Evolutionary conservation across 2,329 filamentous ascomycete genomes (phyloP).

Genomic region (Cordyceps farinosa): DNA sequence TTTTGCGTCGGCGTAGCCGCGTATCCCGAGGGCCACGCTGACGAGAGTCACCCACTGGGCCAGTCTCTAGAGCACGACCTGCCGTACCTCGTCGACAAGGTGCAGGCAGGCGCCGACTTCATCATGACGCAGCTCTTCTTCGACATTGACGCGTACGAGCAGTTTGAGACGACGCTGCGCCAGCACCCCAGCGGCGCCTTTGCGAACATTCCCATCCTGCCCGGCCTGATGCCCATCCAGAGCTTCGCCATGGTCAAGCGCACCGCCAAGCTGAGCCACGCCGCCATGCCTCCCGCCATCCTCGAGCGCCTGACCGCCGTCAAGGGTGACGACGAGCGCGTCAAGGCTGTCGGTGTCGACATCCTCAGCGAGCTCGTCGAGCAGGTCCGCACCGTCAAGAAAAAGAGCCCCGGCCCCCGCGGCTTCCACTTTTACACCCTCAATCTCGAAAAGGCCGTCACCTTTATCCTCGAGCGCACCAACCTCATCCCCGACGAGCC

Average conservation of each 20-base stretch:
- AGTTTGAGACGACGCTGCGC: slow-evolving; percentile 73
- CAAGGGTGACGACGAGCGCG: slow-evolving; percentile 74
- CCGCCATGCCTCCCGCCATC: slow-evolving; percentile 69
- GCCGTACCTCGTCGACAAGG: slow-evolving; percentile 86
- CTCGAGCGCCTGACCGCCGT: slow-evolving; percentile 68
- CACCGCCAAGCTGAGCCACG: slow-evolving; percentile 92
- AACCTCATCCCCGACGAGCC: slow-evolving; percentile 69
- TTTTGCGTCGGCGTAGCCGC: slow-evolving; percentile 94
- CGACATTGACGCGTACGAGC: slow-evolving; percentile 76
- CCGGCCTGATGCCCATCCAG: slow-evolving; percentile 95
- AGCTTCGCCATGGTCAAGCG: slow-evolving; percentile 93
- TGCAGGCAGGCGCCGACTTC: slow-evolving; percentile 87
- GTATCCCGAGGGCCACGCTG: slow-evolving; percentile 93
- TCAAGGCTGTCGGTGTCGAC: slow-evolving; percentile 76
- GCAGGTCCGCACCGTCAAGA: slow-evolving; percentile 65
- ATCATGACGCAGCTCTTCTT: slow-evolving; percentile 99
- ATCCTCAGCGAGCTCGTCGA: slow-evolving; percentile 82
- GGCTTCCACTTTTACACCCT: slow-evolving; percentile 98
- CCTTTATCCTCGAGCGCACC: slow-evolving; percentile 83
- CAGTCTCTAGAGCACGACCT: slow-evolving; percentile 75
- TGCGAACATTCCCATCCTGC: slow-evolving; percentile 83
- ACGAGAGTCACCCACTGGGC: slow-evolving; percentile 74
- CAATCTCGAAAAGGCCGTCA: slow-evolving; percentile 93
- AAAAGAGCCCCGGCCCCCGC: slow-evolving; percentile 54
- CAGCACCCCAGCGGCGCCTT: slow-evolving; percentile 82